Evolutionary conservation across 1,284 basidiomycete genomes (phyloP).

Genomic region (Naganishia sp.): DNA sequence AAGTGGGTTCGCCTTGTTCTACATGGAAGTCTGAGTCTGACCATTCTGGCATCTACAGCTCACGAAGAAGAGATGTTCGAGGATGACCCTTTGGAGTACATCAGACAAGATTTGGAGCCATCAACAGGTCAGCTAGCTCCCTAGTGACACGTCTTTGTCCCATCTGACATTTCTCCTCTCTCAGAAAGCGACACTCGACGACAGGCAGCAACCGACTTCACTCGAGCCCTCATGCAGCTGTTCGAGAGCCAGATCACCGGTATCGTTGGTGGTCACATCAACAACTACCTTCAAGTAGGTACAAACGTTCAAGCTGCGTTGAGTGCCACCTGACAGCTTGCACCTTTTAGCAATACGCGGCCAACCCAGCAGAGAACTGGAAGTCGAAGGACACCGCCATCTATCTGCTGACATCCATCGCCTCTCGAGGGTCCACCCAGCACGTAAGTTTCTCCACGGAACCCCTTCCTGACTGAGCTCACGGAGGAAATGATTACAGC

Average conservation of each 20-base stretch:
- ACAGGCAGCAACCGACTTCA: conserved; percentile 89
- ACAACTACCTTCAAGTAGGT: conserved; percentile 67
- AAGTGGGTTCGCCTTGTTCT: conserved; percentile 49
- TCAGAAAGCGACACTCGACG: conserved; percentile 70
- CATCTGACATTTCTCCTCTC: not conserved
- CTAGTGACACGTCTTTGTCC: not conserved
- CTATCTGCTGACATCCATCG: conserved; percentile 87
- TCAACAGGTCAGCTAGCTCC: conserved; percentile 44
- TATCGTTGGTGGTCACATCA: conserved; percentile 82
- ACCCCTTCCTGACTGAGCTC: conserved; percentile 11
- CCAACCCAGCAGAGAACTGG: conserved; percentile 74
- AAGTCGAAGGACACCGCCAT: conserved; percentile 95
- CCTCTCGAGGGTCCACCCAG: conserved; percentile 79
- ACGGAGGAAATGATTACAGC: conserved; percentile 54
- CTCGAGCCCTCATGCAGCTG: conserved; percentile 79
- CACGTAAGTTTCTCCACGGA: conserved; percentile 58
- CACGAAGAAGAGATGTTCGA: conserved; percentile 96
- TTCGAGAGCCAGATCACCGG: conserved; percentile 80
- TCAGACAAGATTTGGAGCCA: conserved; percentile 75
- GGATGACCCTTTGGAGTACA: conserved; percentile 94
- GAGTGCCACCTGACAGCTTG: conserved; percentile 36
- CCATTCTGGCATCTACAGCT: conserved; percentile 51
- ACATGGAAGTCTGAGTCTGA: not conserved
- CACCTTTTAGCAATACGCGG: conserved; percentile 54
- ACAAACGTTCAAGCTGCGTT: not conserved